Evolutionary conservation across 345 rosid species (phyloP), one percentile per base, ranked within the genome.

Genomic region (Heritiera fomes): DNA sequence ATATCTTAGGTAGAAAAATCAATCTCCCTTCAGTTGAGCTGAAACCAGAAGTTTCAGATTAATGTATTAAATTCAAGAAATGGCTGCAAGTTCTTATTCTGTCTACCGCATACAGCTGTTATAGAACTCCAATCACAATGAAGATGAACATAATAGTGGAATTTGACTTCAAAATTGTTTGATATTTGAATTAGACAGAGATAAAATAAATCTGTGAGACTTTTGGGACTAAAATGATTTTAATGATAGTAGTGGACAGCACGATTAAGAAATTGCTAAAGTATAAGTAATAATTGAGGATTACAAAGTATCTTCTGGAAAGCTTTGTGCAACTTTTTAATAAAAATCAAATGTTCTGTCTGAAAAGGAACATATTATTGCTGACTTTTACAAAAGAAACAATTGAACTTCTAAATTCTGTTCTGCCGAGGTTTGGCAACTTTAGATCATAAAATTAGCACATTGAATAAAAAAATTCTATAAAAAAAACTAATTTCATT

Each of bases 41-140:
- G 75, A 28, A 73, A 73, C 45, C 14, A 9, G 61, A 72, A 53
- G 53, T 14, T 8, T 6, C 34, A 55, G 49, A 71, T 34, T 20
- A 68, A 69, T 28, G 58, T 47, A 46, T 61, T 46, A 41, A 38
- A 73, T 40, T 75, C 43, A 34, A 41, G 56, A 75, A 46, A 40
- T 53, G 3, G 52, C 73, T 18, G 28, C 73, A 68, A 68, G 34
- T 80, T 75, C 34, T 32, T 43, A 10, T 28, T 58, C 60, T 32
- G n/a, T 32, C 6, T 30, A n/a, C 73, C 17, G 59, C 69, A 7
- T 71, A 68, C 82, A 71, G 84, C 82, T 80, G 82, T 67, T 52
- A 8, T 59, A 63, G 62, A 46, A 55, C 32, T 53, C 50, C 47
- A 49, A 43, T 5, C 12, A n/a, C 69, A 47, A 20, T 70, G 40